A percentile compares a stretch with the other conserved stretches of the same genome.
phyloP scores from a whole-genome alignment of 306 rosid species.

The Cicer pinnatifidum region DNA sequence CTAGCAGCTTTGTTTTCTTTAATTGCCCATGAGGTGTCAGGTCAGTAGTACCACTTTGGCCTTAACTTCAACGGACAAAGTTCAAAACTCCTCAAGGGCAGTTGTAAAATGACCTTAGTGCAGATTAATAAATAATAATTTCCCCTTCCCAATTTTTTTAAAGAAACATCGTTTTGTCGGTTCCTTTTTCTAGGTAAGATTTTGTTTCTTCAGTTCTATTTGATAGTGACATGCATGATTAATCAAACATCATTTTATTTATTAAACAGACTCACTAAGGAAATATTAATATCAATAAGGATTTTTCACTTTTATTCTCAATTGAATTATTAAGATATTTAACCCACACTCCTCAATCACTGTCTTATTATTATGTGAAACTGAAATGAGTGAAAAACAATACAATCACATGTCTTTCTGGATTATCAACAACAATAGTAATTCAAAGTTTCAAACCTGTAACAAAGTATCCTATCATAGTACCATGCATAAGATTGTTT shows the following conservation, averaged over 20 bases:
- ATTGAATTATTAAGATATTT: background rate
- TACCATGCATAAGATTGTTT: background rate
- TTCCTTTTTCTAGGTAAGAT: background rate
- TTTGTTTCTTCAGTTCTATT: background rate
- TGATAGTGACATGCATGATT: slow-evolving; percentile 10
- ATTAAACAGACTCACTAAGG: background rate
- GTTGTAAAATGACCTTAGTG: no score
- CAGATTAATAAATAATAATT: no score
- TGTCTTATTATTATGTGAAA: slow-evolving; percentile 16
- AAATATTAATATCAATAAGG: slow-evolving; percentile 9
- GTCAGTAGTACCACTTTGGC: no score
- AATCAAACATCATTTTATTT: background rate
- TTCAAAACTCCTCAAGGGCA: no score
- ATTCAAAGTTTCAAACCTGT: slow-evolving; percentile 28
- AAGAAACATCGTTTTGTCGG: no score
- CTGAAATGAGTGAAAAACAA: slow-evolving; percentile 1
- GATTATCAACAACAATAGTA: slow-evolving; percentile 17
- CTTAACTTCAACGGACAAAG: no score
- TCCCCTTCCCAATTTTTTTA: no score
- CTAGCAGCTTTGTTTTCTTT: background rate
- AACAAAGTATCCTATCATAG: background rate
- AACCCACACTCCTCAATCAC: no score
- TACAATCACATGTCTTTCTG: slow-evolving; percentile 25
- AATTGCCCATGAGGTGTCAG: background rate
- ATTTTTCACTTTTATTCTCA: slow-evolving; percentile 9